Conservation (phyloP, 257 asterid genomes). For the Fraxinus quadrangulata region DNA sequence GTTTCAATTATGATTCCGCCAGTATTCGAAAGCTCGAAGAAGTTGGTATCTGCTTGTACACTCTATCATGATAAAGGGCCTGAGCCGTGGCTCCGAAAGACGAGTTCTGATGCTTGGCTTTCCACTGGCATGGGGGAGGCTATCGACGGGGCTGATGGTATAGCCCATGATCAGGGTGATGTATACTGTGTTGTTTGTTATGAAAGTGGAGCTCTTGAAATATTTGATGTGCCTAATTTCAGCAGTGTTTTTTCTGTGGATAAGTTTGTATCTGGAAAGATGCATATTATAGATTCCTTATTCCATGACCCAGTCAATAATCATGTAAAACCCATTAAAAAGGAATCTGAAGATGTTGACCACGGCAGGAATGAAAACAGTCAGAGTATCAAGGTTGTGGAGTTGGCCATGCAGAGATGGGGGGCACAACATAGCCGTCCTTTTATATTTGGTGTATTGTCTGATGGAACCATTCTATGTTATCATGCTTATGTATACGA, state of each 20-base stretch:
- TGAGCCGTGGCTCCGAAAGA: slow-evolving; percentile 90
- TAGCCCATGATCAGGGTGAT: slow-evolving; percentile 84
- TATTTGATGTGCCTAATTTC: slow-evolving; percentile 87
- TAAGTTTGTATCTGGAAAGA: slow-evolving; percentile 77
- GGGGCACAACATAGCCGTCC: slow-evolving; percentile 76
- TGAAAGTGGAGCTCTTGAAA: slow-evolving; percentile 79
- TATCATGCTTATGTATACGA: slow-evolving; percentile 86
- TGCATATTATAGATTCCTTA: slow-evolving; percentile 62
- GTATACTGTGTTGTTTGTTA: slow-evolving; percentile 82
- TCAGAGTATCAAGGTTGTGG: slow-evolving; percentile 70
- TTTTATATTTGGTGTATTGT: slow-evolving; percentile 73
- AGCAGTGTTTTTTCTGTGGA: slow-evolving; percentile 70
- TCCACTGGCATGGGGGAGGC: slow-evolving; percentile 89
- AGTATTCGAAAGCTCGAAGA: slow-evolving; percentile 60
- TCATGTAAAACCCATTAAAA: slow-evolving; percentile 39
- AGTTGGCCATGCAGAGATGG: slow-evolving; percentile 95
- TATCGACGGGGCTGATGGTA: slow-evolving; percentile 87
- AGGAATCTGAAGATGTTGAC: slow-evolving; percentile 49
- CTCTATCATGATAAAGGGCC: slow-evolving; percentile 94
- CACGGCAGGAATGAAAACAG: slow-evolving; percentile 66
- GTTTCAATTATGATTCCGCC: slow-evolving; percentile 71
- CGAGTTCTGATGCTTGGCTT: slow-evolving; percentile 99
- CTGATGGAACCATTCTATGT: slow-evolving; percentile 93
- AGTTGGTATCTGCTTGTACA: slow-evolving; percentile 72
- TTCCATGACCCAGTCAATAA: slow-evolving; percentile 44